Evolutionary conservation across 441 rosid species (phyloP).

Genomic region (Manihot esculenta): DNA sequence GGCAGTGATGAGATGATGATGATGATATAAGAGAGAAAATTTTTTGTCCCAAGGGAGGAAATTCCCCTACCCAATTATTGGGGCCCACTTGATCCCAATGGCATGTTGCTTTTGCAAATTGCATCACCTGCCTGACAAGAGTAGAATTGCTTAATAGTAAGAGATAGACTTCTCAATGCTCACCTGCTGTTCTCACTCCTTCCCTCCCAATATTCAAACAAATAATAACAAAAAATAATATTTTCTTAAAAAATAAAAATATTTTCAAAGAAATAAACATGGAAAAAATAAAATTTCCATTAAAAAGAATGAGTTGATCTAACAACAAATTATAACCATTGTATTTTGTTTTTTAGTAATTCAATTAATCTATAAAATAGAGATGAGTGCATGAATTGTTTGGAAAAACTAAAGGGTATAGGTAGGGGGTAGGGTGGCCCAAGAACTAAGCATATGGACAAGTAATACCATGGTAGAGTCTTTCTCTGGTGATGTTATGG

Average conservation of each 20-base stretch:
- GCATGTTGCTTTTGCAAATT: constrained; percentile 38
- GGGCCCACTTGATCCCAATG: constrained; percentile 41
- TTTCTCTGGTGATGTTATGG: too few species aligned
- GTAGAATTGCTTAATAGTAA: constrained; percentile 7
- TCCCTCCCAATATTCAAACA: background rate
- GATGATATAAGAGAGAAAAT: background rate
- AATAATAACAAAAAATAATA: too few species aligned
- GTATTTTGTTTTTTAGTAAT: too few species aligned
- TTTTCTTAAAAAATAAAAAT: too few species aligned
- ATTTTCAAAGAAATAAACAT: too few species aligned
- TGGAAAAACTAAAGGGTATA: too few species aligned
- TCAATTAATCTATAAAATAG: too few species aligned
- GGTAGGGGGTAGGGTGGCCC: too few species aligned
- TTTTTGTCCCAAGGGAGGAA: constrained; percentile 6
- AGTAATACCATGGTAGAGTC: background rate
- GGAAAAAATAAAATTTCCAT: too few species aligned
- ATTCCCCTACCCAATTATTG: background rate
- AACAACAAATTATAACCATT: too few species aligned
- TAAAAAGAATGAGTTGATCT: too few species aligned
- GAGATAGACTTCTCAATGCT: constrained; percentile 30
- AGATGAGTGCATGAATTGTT: too few species aligned
- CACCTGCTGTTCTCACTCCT: constrained; percentile 14
- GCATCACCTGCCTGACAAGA: constrained; percentile 21
- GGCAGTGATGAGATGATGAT: constrained; percentile 9
- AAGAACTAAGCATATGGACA: background rate